A percentile compares a stretch with the other conserved stretches of the same genome.
These are phyloP conservation scores for Neonectria punicea DNA, from an alignment of 2,329 filamentous ascomycete genomes.

Conservation along the genomic window DNA sequence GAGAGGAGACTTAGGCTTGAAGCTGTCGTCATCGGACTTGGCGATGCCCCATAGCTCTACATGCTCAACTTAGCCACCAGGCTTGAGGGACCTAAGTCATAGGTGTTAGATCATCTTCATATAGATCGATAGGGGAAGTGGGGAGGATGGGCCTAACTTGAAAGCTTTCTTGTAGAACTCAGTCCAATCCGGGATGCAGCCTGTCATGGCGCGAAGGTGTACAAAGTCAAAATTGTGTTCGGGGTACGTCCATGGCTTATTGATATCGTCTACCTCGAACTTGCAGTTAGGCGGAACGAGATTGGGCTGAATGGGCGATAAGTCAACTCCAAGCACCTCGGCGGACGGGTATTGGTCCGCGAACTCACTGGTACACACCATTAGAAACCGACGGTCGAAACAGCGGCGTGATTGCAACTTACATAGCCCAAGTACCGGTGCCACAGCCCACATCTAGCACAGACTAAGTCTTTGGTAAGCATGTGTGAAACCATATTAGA, in stretches of 20 bases:
- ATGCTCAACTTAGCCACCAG: constrained; percentile 35
- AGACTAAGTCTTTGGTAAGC: not conserved
- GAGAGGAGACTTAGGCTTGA: constrained; percentile 29
- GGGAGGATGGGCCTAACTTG: constrained; percentile 51
- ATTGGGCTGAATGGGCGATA: constrained; percentile 54
- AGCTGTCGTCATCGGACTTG: constrained; percentile 41
- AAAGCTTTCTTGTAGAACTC: constrained; percentile 59
- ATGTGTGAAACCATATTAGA: fast-evolving
- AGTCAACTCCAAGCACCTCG: constrained; percentile 59
- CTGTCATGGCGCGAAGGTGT: constrained; percentile 65
- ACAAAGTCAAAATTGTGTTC: constrained; percentile 65
- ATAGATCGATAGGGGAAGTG: constrained; percentile 47
- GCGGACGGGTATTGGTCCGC: constrained; percentile 56
- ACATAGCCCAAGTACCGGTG: constrained; percentile 53
- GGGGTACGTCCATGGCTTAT: constrained; percentile 59
- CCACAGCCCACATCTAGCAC: constrained; percentile 51
- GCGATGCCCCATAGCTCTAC: constrained; percentile 34
- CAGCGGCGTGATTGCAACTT: constrained; percentile 12
- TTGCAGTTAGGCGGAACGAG: constrained; percentile 70
- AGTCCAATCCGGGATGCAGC: constrained; percentile 64
- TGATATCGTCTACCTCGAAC: constrained; percentile 73
- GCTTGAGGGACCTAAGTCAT: constrained; percentile 16
- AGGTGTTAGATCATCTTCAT: not conserved
- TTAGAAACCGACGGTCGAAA: not conserved
- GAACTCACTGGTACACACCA: constrained; percentile 30